Evolutionary conservation across 345 rosid genomes (phyloP).

Genomic region (Sisymbrium irio): DNA sequence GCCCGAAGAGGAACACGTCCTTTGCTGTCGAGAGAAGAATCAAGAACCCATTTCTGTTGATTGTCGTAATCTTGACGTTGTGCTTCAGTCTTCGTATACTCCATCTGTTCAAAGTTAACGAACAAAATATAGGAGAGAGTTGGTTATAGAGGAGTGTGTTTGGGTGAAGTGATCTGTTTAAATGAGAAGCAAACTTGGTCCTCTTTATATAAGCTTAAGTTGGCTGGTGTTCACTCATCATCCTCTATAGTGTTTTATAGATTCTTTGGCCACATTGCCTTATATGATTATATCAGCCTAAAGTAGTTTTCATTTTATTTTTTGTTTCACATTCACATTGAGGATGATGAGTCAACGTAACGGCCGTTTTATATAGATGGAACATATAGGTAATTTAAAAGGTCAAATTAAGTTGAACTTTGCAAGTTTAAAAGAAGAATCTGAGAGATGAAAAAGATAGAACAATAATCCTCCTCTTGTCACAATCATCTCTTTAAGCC

Average conservation of each 20-base stretch:
- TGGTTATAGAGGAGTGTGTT: neutral
- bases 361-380: neutral
- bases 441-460: neutral
- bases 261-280: conserved; percentile 11
- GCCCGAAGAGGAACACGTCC: conserved; percentile 58
- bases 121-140: neutral
- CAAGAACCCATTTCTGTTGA: conserved; percentile 60
- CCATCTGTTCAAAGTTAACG: conserved; percentile 14
- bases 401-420: neutral
- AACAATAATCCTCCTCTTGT: conserved; percentile 19
- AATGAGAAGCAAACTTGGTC: conserved; percentile 15
- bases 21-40: conserved; percentile 57
- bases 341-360: neutral
- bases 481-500: neutral
- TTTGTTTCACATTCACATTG: neutral
- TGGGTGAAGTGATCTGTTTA: conserved; percentile 19
- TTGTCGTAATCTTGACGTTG: conserved; percentile 29
- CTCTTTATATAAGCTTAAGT: conserved; percentile 20
- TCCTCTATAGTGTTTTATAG: conserved; percentile 4
- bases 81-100: neutral
- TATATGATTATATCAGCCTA: conserved; percentile 13
- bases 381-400: neutral
- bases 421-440: neutral
- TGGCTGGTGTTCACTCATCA: conserved; percentile 5
- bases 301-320: conserved; percentile 1